Evolutionary conservation across 352 stramenopile species (phyloP).

Genomic region (Phytophthora aleatoria): DNA sequence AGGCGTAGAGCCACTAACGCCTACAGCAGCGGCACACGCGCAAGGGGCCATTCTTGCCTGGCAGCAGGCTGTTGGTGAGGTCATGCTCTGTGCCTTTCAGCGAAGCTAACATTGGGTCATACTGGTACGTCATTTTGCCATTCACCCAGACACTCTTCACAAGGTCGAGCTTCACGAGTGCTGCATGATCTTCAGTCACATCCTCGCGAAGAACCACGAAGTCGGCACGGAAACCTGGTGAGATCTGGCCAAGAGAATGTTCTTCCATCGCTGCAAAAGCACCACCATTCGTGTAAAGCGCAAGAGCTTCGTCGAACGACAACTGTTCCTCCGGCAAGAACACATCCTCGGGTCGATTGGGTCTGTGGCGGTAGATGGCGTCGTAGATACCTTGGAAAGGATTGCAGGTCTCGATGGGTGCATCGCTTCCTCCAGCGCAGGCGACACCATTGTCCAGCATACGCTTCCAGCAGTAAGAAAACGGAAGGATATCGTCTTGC

Average conservation of each 20-base stretch:
- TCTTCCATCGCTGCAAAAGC: slow-evolving; percentile 73
- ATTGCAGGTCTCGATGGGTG: slow-evolving; percentile 87
- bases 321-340: slow-evolving; percentile 72
- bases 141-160: slow-evolving; percentile 70
- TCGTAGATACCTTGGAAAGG: slow-evolving; percentile 91
- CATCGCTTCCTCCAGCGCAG: slow-evolving; percentile 84
- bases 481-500: slow-evolving; percentile 51
- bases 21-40: slow-evolving; percentile 71
- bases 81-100: slow-evolving; percentile 23
- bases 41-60: slow-evolving; percentile 75
- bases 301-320: slow-evolving; percentile 75
- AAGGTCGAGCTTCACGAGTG: slow-evolving; percentile 53
- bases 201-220: slow-evolving; percentile 78
- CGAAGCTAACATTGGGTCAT: slow-evolving; percentile 26
- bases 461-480: slow-evolving; percentile 88
- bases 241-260: slow-evolving; percentile 51
- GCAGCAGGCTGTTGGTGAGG: slow-evolving; percentile 63
- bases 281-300: slow-evolving; percentile 83
- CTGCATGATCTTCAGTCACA: slow-evolving; percentile 44
- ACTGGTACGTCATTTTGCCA: slow-evolving; percentile 58
- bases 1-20: not conserved
- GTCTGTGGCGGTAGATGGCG: slow-evolving; percentile 77
- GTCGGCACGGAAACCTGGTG: slow-evolving; percentile 59
- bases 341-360: slow-evolving; percentile 45
- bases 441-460: slow-evolving; percentile 74